These are phyloP conservation scores for Gymnopus androsaceus DNA, from an alignment of 1,284 basidiomycete genomes.

Conservation along the genomic window DNA sequence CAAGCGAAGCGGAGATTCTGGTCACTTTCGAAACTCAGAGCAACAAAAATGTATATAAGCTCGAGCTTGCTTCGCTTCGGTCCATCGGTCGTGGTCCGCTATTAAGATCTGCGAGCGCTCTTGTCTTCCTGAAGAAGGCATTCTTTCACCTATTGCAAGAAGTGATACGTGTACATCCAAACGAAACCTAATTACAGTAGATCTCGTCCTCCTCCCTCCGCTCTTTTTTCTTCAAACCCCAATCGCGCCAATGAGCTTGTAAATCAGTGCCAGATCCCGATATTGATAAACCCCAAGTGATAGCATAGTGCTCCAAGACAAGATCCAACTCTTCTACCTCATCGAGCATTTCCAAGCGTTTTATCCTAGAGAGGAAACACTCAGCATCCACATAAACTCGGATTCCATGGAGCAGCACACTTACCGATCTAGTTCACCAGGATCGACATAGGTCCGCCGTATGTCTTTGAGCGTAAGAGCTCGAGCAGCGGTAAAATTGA, in stretches of 20 bases:
- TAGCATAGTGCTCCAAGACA: constrained; percentile 84
- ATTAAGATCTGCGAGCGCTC: too few species aligned
- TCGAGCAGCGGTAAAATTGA: constrained; percentile 55
- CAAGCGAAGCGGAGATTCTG: too few species aligned
- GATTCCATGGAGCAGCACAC: constrained; percentile 18
- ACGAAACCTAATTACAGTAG: neutral
- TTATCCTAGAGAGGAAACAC: constrained; percentile 55
- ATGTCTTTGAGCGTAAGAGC: constrained; percentile 72
- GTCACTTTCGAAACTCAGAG: too few species aligned
- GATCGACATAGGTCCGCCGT: constrained; percentile 53
- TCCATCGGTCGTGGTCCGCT: too few species aligned
- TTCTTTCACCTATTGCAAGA: too few species aligned
- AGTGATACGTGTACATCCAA: neutral
- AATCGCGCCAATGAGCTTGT: constrained; percentile 35
- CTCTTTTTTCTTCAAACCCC: constrained; percentile 36
- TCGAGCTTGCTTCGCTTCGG: too few species aligned
- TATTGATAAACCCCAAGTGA: constrained; percentile 68
- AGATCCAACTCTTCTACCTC: constrained; percentile 92
- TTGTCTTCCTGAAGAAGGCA: too few species aligned
- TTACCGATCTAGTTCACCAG: constrained; percentile 66
- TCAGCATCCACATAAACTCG: constrained; percentile 4
- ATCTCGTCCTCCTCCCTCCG: constrained; percentile 1
- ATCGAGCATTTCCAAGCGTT: constrained; percentile 81
- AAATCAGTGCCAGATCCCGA: constrained; percentile 19
- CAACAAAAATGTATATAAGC: neutral